Conservation (phyloP, 495 filamentous ascomycete species). For the Neurospora tetraspora region DNA sequence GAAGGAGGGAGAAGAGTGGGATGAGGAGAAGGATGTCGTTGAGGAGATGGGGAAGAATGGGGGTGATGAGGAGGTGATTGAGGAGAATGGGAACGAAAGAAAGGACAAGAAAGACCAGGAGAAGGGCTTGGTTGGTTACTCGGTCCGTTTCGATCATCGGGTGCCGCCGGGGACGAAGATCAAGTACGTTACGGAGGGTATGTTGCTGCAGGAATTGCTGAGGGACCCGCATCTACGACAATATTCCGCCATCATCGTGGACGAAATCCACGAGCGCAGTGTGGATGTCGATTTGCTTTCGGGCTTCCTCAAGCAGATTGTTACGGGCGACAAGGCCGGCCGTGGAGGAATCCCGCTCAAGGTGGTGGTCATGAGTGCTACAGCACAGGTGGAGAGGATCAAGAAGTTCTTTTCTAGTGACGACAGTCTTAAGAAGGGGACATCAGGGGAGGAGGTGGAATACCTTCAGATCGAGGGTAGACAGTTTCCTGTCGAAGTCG, state of each 20-base stretch:
- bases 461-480: constrained; percentile 76
- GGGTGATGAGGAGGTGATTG: background rate
- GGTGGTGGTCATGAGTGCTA: constrained; percentile 94
- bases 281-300: constrained; percentile 88
- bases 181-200: constrained; percentile 95
- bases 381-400: constrained; percentile 73
- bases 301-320: constrained; percentile 74
- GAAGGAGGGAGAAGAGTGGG: background rate
- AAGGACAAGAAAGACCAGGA: constrained; percentile 20
- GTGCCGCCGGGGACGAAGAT: constrained; percentile 62
- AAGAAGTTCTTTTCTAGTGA: constrained; percentile 56
- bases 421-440: background rate
- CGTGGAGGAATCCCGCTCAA: constrained; percentile 68
- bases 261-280: constrained; percentile 95
- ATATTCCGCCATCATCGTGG: constrained; percentile 86
- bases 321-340: constrained; percentile 47
- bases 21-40: background rate
- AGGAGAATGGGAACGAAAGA: constrained; percentile 29
- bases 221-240: constrained; percentile 70
- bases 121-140: constrained; percentile 77
- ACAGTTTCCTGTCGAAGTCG: constrained; percentile 73
- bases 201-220: constrained; percentile 90
- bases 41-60: background rate
- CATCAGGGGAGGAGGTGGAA: constrained; percentile 15
- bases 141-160: constrained; percentile 83